Conservation (phyloP, 2,329 filamentous ascomycete species). For the Paecilomyces niveus region DNA sequence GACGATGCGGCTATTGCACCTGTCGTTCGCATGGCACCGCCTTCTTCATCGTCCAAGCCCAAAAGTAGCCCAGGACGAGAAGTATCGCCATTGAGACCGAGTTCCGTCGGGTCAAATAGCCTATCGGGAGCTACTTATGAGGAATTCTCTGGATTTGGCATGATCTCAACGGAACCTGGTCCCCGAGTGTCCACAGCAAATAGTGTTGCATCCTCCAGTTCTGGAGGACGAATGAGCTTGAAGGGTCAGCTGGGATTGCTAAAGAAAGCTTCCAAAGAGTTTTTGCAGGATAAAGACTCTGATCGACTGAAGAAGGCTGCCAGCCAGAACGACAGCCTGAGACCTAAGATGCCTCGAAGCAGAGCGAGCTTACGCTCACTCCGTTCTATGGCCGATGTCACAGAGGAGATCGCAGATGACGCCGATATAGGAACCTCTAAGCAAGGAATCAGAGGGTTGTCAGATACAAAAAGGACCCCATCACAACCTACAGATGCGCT, state of each 20-base stretch:
- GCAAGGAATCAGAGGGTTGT: slow-evolving; percentile 14
- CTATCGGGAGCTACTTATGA: slow-evolving; percentile 27
- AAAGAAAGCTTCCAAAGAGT: slow-evolving; percentile 31
- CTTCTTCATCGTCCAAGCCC: slow-evolving; percentile 66
- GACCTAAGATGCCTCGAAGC: slow-evolving; percentile 27
- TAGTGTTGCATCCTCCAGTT: slow-evolving; percentile 34
- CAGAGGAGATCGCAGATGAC: slow-evolving; percentile 25
- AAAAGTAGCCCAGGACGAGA: slow-evolving; percentile 48
- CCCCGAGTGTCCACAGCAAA: slow-evolving; percentile 29
- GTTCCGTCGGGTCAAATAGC: slow-evolving; percentile 30
- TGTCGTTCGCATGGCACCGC: slow-evolving; percentile 73
- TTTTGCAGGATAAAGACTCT: slow-evolving; percentile 27
- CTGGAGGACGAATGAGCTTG: slow-evolving; percentile 30
- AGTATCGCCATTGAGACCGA: slow-evolving; percentile 23
- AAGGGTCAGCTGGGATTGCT: slow-evolving; percentile 27
- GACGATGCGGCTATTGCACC: slow-evolving; percentile 59
- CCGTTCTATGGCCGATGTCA: slow-evolving; percentile 36
- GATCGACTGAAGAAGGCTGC: slow-evolving; percentile 28
- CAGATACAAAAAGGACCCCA: slow-evolving; percentile 29
- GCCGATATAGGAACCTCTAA: slow-evolving; percentile 13
- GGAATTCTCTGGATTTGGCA: slow-evolving; percentile 28
- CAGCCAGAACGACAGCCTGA: slow-evolving; percentile 26
- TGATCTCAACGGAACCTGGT: slow-evolving; percentile 33
- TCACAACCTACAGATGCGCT: slow-evolving; percentile 18
- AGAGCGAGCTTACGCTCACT: slow-evolving; percentile 33